Conservation (phyloP, 129 eudicot genomes). For the Ambrosia trifida region DNA sequence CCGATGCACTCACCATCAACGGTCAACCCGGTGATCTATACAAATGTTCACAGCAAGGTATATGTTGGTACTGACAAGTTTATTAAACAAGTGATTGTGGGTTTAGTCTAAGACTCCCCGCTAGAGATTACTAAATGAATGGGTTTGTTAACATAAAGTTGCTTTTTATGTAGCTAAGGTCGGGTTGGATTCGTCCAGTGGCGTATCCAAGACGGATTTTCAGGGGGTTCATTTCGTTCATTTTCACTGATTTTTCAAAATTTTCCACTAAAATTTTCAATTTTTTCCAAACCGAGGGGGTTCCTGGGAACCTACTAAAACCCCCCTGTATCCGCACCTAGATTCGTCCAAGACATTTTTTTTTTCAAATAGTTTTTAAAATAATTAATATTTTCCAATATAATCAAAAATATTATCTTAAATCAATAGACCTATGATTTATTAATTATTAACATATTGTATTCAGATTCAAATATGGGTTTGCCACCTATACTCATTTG, state of each 20-base stretch:
- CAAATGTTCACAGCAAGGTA: constrained; percentile 72
- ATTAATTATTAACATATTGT: too few species aligned
- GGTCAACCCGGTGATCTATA: constrained; percentile 85
- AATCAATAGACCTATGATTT: too few species aligned
- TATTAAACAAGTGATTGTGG: background rate
- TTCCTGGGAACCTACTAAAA: too few species aligned
- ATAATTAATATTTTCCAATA: too few species aligned
- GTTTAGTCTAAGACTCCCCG: background rate
- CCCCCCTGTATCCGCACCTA: too few species aligned
- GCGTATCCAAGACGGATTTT: too few species aligned
- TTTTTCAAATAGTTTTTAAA: too few species aligned
- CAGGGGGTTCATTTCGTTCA: too few species aligned
- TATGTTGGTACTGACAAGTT: background rate
- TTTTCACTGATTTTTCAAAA: too few species aligned
- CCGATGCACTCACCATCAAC: constrained; percentile 72
- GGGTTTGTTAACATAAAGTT: background rate
- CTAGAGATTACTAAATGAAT: background rate
- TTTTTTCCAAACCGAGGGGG: too few species aligned
- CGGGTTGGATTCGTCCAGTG: background rate
- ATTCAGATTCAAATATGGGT: background rate
- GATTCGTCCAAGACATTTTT: background rate
- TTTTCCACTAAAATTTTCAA: too few species aligned
- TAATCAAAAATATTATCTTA: too few species aligned
- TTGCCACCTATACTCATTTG: background rate
- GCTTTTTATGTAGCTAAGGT: background rate